phyloP scores from a whole-genome alignment of 2,329 filamentous ascomycete species.

The Ophiostoma himal-ulmi region DNA sequence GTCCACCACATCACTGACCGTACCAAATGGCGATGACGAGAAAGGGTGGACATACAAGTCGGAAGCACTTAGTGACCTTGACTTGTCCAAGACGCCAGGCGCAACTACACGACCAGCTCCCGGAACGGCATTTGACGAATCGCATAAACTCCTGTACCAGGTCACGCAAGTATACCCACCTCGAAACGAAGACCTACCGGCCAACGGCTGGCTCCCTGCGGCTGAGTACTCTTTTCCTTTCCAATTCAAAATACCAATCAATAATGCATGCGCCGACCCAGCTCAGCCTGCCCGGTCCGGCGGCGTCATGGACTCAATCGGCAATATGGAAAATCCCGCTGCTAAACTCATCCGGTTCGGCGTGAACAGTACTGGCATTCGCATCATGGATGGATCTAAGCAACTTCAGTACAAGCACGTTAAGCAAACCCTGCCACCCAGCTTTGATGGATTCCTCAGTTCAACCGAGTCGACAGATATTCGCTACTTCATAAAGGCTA shows the following conservation, averaged over 20 bases:
- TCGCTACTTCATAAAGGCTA: conserved; percentile 92
- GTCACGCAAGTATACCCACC: conserved; percentile 67
- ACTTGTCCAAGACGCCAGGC: background rate
- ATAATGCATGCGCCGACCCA: conserved; percentile 61
- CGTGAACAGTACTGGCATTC: conserved; percentile 46
- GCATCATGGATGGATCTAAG: conserved; percentile 58
- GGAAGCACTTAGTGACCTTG: conserved; percentile 12
- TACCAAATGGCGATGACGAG: conserved; percentile 39
- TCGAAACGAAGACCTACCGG: conserved; percentile 33
- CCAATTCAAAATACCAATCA: conserved; percentile 69
- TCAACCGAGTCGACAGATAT: conserved; percentile 86
- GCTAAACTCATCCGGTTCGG: conserved; percentile 43
- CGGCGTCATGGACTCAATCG: conserved; percentile 49
- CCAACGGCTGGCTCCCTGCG: conserved; percentile 50
- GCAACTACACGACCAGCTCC: conserved; percentile 17
- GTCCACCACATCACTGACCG: conserved; percentile 58
- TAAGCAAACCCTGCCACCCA: conserved; percentile 81
- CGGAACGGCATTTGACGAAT: conserved; percentile 48
- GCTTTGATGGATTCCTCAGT: conserved; percentile 79
- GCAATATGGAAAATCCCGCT: conserved; percentile 36
- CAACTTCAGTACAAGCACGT: conserved; percentile 64
- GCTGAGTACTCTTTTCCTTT: conserved; percentile 74
- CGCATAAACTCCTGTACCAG: conserved; percentile 70
- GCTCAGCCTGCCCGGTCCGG: conserved; percentile 49
- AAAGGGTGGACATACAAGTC: conserved; percentile 23